Base-by-base conservation (phyloP, 179 eudicot genomes). In the Corrigiola litoralis region DNA sequence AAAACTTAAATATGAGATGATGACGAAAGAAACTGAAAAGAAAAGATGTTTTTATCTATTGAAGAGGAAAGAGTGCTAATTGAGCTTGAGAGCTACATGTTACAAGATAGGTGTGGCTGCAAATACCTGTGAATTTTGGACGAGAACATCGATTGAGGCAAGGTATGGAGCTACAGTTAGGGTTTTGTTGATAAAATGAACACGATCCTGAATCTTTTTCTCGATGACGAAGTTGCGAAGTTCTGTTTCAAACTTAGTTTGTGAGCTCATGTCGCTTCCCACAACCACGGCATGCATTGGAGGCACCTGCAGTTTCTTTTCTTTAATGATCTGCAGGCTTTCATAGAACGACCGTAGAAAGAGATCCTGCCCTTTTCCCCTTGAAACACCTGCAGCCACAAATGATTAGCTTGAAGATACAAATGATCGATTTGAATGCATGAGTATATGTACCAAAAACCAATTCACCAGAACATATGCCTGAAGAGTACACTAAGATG, bases 321-420 rank as follows among this genome's bases (percentile, higher is more conserved):
- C 85, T 77, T 84, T 75, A 18, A 87, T 80, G 51, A 92, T 37
- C 68, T 81, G 92, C 69, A 92, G 74, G 65, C 95, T 86, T 73
- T 92, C 96, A 77, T 83, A 62, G 80, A 89, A 89, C n/a, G 96
- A 65, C 32, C 82, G 92, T 6, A 92, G 79, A 82, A 92, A 92
- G 36, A 89, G 76, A 69, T 92, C 98, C 79, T 92, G 98, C 59
- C 96, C 98, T 74, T 92, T 92, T 58, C 96, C 96, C 59, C 98
- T 88, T 23, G 98, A 89, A 51, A 89, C 98, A 84, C 98, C 98
- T 92, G 78, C 71, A 76, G 47, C 42, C 60, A 72, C 47, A 71
- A 25, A 31, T 0, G 33, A 50, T 27, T 41, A 38, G 3, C 25
- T 12, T 18, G 25, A 61, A 18, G 4, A 27, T 37, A 65, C 48